A percentile compares a stretch with the other conserved stretches of the same genome.
Evolutionary conservation across 768 basidiomycete genomes (phyloP).

Genomic region (Podaxis carcinomalis): DNA sequence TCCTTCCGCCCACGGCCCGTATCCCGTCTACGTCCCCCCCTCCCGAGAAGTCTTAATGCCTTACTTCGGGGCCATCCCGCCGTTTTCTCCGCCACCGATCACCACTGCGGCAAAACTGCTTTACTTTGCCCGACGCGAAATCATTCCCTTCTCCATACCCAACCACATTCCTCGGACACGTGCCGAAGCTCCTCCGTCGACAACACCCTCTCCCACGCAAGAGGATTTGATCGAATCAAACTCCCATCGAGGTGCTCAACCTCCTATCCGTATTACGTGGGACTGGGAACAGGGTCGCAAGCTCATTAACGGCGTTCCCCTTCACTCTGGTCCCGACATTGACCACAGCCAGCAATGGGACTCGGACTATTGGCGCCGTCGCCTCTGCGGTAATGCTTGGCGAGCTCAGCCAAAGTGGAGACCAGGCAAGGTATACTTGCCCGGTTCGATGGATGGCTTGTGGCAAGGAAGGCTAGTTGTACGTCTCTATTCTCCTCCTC

Average conservation of each 20-base stretch:
- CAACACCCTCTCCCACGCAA: slow-evolving; percentile 38
- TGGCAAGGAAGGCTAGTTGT: slow-evolving; percentile 67
- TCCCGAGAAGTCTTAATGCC: slow-evolving; percentile 43
- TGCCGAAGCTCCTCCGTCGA: slow-evolving; percentile 19
- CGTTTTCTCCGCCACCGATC: slow-evolving; percentile 35
- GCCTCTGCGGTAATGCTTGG: slow-evolving; percentile 36
- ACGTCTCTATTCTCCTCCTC: slow-evolving; percentile 22
- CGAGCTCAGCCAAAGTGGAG: slow-evolving; percentile 20
- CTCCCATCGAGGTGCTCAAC: slow-evolving; percentile 15
- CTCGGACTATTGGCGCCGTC: slow-evolving; percentile 52
- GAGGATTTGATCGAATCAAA: slow-evolving; percentile 63
- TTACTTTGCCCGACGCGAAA: slow-evolving; percentile 57
- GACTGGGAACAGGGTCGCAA: slow-evolving; percentile 14
- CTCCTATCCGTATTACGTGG: slow-evolving; percentile 12
- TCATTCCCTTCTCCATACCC: slow-evolving; percentile 39
- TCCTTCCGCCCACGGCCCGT: slow-evolving; percentile 14
- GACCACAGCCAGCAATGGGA: slow-evolving; percentile 47
- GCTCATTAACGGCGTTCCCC: slow-evolving; percentile 14
- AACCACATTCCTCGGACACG: slow-evolving; percentile 28
- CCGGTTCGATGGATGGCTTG: slow-evolving; percentile 49
- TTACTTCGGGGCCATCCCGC: slow-evolving; percentile 18
- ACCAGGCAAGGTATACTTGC: slow-evolving; percentile 37
- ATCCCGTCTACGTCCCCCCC: slow-evolving; percentile 19
- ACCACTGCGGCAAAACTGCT: slow-evolving; percentile 58
- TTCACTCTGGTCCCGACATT: background rate